Evolutionary conservation across 2,329 filamentous ascomycete genomes (phyloP).

Genomic region (Fusarium liriodendri): DNA sequence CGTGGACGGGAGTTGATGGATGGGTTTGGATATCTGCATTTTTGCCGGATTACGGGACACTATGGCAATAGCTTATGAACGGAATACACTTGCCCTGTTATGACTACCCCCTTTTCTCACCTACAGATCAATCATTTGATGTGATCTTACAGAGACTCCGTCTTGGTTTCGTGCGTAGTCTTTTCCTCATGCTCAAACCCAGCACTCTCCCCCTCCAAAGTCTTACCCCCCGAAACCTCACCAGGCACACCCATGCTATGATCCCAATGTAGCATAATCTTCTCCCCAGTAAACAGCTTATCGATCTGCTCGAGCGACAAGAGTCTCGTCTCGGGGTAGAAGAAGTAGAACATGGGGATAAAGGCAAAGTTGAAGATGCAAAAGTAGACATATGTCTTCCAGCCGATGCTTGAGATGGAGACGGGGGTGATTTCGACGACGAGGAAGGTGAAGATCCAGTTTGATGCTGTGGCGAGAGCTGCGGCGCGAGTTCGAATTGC

Average conservation of each 20-base stretch:
- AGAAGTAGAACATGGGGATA: conserved; percentile 59
- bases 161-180: conserved; percentile 14
- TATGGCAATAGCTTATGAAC: neutral
- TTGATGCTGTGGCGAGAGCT: conserved; percentile 52
- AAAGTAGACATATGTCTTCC: conserved; percentile 53
- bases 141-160: neutral
- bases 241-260: conserved; percentile 47
- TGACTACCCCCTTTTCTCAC: neutral
- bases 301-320: conserved; percentile 63
- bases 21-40: neutral
- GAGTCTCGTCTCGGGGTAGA: conserved; percentile 61
- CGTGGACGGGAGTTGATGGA: neutral
- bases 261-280: conserved; percentile 47
- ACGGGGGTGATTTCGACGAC: conserved; percentile 54
- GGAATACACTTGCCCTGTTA: neutral
- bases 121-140: neutral
- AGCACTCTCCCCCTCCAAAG: conserved; percentile 22
- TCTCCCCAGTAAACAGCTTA: conserved; percentile 49
- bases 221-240: conserved; percentile 37
- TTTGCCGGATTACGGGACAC: neutral
- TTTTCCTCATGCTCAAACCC: conserved; percentile 38
- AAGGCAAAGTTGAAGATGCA: conserved; percentile 51
- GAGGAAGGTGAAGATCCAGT: conserved; percentile 52
- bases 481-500: conserved; percentile 53
- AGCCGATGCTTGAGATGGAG: conserved; percentile 51